Base-by-base conservation (phyloP, 805 yeast species). In the Teunomyces atbi region DNA sequence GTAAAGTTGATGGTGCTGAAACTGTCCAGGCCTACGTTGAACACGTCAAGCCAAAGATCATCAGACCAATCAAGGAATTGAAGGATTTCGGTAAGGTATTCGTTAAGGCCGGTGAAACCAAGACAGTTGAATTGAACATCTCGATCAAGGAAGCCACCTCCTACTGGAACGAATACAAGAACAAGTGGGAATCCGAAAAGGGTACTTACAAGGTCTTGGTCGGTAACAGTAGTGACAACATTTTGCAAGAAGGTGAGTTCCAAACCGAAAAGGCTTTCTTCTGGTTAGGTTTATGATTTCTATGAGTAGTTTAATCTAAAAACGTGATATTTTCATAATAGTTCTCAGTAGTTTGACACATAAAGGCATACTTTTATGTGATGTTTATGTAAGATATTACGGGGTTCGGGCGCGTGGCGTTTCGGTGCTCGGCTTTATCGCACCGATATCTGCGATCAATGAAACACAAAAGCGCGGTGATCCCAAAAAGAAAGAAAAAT, bases 1-100 rank as follows among this genome's bases (percentile, higher is more conserved):
- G 85, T 40, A 42, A 54, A 3, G 47, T 58, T 11, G 73, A 62
- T 19, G 87, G 86, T 48, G 64, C 74, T 19, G 86, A 81, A 57
- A 77, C 72, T 43, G 78, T 76, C 7, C 88, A 83, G 61, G 62
- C 79, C 16, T 83, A 82, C 57, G 57, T 82, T 46, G 52, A 65
- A 34, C 67, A 68, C 26, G 58, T 54, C 40, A 56, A 63, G 11
- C 73, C 81, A 16, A 45, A 61, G 11, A 58, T 71, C 34, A 69
- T 69, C 42, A 73, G 86, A 56, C 84, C 86, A 8, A 58, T 69
- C 19, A 82, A 82, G 62, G 86, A 83, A 55, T 68, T 83, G 59
- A 81, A 79, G 60, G 84, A 77, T 21, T 82, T 78, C 56, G 73
- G 64, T 13, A 82, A 83, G 62, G 74, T 77, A 6, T 58, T 49